Evolutionary conservation across 1,139 yeast genomes (phyloP), one percentile per base, ranked within the genome.

Genomic region (Taphrina deformans): DNA sequence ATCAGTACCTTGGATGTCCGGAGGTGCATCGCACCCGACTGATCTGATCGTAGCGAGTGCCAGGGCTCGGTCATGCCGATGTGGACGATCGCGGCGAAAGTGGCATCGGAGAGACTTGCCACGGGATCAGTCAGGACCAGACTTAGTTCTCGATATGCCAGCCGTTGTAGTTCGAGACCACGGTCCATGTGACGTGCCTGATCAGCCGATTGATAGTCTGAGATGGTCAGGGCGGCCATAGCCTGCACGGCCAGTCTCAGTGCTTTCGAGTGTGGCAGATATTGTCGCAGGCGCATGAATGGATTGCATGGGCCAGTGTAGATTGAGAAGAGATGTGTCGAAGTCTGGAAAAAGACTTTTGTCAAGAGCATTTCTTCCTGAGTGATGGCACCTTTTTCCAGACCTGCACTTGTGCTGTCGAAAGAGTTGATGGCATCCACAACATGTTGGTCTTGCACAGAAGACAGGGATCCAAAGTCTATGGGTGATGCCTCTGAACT

Each of bases 21-120:
- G 29, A 59, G 56, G 29, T 59, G 63, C 56, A 59, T 50, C n/a
- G 56, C 63, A 4, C 63, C 63, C 4, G 56, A 48, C 56, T 59
- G 56, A 29, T 52, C 40, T 23, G 56, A 48, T 31, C 63, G 63
- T 51, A 59, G 55, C 27, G 55, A 38, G 21, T 59, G 63, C 63
- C 63, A 59, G 16, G 63, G 63, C 16, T 59, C 63, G 4, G 63
- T 50, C 63, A 59, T 59, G 23, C 63, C 63, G 29, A 59, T 50
- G 46, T 59, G 63, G 5, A 59, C 56, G 14, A 59, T 29, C 18
- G 63, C 55, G n/a, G 63, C 63, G 40, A 59, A 59, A n/a, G 63
- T 59, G 16, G 56, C 56, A 40, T 59, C 63, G 12, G 63, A 59
- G 21, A 48, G 63, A 26, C 56, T 52, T 10, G 55, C 46, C 5